Conservation (phyloP, 495 filamentous ascomycete species). For the Aspergillus affinis region DNA sequence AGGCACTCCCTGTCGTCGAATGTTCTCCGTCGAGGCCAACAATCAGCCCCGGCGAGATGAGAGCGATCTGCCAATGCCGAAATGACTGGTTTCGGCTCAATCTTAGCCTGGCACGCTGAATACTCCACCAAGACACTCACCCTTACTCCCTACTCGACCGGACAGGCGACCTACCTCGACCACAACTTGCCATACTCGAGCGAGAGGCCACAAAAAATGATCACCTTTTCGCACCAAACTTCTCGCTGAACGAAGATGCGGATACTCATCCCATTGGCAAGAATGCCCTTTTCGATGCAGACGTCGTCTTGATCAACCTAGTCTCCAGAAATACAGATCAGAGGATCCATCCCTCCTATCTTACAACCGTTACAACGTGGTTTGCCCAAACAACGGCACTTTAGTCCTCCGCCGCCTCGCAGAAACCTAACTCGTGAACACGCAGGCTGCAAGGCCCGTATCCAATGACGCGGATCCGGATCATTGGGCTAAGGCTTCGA, state of each 20-base stretch:
- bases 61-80: background rate
- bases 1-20: background rate
- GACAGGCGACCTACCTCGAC: background rate
- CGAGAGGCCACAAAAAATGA: background rate
- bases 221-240: background rate
- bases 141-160: background rate
- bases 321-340: background rate
- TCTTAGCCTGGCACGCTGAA: background rate
- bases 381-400: too few species aligned
- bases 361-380: too few species aligned
- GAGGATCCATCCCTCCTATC: too few species aligned
- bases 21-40: background rate
- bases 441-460: too few species aligned
- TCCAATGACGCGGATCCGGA: too few species aligned
- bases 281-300: background rate
- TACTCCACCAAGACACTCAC: background rate
- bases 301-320: background rate
- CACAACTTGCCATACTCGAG: background rate
- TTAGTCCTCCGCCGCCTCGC: too few species aligned
- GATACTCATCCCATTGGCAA: background rate
- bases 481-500: too few species aligned
- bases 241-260: background rate
- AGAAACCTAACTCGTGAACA: too few species aligned
- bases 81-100: background rate
- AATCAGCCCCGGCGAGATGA: too few species aligned